Conservation (phyloP, 2,329 filamentous ascomycete genomes). For the Penicillium sclerotigenum region DNA sequence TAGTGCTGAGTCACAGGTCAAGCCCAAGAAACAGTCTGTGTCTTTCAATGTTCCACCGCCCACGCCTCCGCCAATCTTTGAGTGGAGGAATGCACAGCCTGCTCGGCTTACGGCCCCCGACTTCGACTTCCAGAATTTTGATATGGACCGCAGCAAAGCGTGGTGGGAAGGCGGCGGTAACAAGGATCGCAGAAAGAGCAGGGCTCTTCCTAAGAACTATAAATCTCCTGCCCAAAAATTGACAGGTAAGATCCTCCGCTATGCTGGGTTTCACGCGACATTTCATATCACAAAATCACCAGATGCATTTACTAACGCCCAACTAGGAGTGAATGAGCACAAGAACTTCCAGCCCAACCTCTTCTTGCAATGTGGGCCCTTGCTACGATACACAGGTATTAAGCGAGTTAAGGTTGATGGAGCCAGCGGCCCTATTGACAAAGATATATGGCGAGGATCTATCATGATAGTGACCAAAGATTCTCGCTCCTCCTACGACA, state of each 20-base stretch:
- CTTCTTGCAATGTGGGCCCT: conserved; percentile 83
- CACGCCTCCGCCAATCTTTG: conserved; percentile 48
- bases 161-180: conserved; percentile 72
- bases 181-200: conserved; percentile 47
- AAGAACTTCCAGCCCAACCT: conserved; percentile 79
- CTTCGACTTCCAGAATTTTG: conserved; percentile 56
- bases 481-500: conserved; percentile 75
- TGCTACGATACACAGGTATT: conserved; percentile 88
- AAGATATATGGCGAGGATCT: conserved; percentile 86
- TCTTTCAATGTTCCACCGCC: conserved; percentile 48
- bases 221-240: conserved; percentile 34
- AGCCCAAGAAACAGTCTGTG: conserved; percentile 41
- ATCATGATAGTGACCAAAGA: conserved; percentile 95
- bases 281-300: background rate
- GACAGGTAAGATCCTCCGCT: conserved; percentile 26
- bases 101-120: conserved; percentile 59
- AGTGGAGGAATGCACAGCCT: conserved; percentile 68
- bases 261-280: background rate
- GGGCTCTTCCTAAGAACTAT: conserved; percentile 39
- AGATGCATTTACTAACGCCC: conserved; percentile 4
- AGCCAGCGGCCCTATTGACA: conserved; percentile 48
- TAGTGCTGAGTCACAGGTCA: conserved; percentile 26
- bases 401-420: conserved; percentile 48
- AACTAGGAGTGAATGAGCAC: conserved; percentile 43
- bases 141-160: conserved; percentile 54